Evolutionary conservation across 495 filamentous ascomycete species (phyloP).

Genomic region (Aspergillus taichungensis): DNA sequence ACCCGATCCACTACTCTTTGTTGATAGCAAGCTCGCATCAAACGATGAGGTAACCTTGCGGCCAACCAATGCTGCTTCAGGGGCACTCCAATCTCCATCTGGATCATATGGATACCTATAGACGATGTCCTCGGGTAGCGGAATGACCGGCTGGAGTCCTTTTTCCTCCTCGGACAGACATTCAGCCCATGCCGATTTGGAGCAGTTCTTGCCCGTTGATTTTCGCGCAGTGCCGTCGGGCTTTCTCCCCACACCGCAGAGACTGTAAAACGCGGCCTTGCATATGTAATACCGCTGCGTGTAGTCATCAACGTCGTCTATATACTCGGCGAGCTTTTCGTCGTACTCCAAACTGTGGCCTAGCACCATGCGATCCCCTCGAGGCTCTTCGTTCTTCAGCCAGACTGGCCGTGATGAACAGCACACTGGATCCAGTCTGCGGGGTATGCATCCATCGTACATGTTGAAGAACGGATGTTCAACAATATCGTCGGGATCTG

Average conservation of each 20-base stretch:
- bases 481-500: slow-evolving; percentile 72
- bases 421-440: slow-evolving; percentile 33
- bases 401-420: slow-evolving; percentile 36
- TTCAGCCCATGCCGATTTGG: slow-evolving; percentile 57
- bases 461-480: slow-evolving; percentile 74
- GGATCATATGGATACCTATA: slow-evolving; percentile 44
- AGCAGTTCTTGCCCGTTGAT: slow-evolving; percentile 31
- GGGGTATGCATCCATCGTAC: slow-evolving; percentile 45
- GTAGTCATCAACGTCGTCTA: slow-evolving; percentile 31
- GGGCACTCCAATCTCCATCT: slow-evolving; percentile 35
- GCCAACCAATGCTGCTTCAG: slow-evolving; percentile 17
- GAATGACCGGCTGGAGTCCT: slow-evolving; percentile 59
- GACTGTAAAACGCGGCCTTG: slow-evolving; percentile 36
- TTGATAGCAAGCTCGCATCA: slow-evolving; percentile 26
- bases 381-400: slow-evolving; percentile 34
- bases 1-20: slow-evolving; percentile 19
- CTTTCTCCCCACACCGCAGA: slow-evolving; percentile 44
- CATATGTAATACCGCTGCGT: slow-evolving; percentile 35
- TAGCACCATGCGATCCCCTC: slow-evolving; percentile 38
- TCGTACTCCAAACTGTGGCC: slow-evolving; percentile 40
- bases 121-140: slow-evolving; percentile 57
- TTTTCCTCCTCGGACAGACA: slow-evolving; percentile 62
- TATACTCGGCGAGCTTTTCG: slow-evolving; percentile 32
- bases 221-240: slow-evolving; percentile 36
- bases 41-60: slow-evolving; percentile 22